Evolutionary conservation across 2,329 filamentous ascomycete genomes (phyloP).

Genomic region (Verticillium nonalfalfae): DNA sequence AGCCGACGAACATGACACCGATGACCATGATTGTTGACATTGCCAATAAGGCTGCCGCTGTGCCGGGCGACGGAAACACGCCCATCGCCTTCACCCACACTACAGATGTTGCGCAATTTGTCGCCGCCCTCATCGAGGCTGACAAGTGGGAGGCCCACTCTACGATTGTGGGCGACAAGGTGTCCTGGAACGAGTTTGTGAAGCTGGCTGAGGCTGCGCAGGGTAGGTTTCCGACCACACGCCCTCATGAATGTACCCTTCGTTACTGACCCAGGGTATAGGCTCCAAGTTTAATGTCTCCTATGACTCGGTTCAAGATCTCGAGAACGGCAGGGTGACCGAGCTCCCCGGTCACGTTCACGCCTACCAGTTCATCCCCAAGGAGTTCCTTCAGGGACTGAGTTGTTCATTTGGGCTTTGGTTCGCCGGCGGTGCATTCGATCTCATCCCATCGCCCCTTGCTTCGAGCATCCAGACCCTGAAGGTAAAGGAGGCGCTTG

Average conservation of each 20-base stretch:
- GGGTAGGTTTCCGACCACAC: constrained; percentile 21
- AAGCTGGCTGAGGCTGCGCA: constrained; percentile 25
- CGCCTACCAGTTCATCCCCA: constrained; percentile 17
- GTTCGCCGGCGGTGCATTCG: constrained; percentile 12
- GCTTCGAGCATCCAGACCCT: constrained; percentile 18
- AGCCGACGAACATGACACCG: constrained; percentile 29
- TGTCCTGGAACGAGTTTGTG: constrained; percentile 37
- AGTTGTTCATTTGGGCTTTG: constrained; percentile 15
- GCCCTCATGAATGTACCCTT: too few relatives aligned
- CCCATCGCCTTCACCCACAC: constrained; percentile 39
- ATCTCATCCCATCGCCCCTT: constrained; percentile 10
- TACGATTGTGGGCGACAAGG: constrained; percentile 28
- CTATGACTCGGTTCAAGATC: constrained; percentile 22
- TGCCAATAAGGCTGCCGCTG: constrained; percentile 32
- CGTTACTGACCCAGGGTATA: neutral
- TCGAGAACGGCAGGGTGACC: constrained; percentile 25
- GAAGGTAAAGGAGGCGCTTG: constrained; percentile 17
- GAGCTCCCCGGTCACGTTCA: constrained; percentile 18
- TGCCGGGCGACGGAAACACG: constrained; percentile 39
- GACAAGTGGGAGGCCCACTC: constrained; percentile 34
- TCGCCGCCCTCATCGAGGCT: constrained; percentile 30
- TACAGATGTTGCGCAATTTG: constrained; percentile 39
- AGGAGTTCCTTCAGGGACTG: constrained; percentile 15
- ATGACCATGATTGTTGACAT: constrained; percentile 37
- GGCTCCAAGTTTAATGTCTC: constrained; percentile 26